phyloP scores from a whole-genome alignment of 2,329 filamentous ascomycete species.

The Colletotrichum nymphaeae region DNA sequence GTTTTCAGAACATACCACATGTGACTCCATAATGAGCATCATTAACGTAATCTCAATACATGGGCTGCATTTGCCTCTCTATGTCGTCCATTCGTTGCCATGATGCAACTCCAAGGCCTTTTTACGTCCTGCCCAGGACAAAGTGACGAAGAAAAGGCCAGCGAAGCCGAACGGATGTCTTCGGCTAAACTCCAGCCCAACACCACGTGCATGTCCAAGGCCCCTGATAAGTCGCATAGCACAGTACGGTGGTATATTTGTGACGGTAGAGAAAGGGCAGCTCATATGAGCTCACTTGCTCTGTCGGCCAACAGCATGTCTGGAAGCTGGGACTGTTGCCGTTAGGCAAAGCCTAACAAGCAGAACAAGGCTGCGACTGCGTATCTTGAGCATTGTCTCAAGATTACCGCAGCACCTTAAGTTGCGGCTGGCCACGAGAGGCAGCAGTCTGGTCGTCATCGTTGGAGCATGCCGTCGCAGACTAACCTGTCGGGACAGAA shows the following conservation, averaged over 20 bases:
- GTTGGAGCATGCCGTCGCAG: not conserved
- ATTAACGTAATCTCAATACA: not conserved
- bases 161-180: not conserved
- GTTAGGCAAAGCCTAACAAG: not conserved
- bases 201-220: not conserved
- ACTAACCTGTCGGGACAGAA: not conserved
- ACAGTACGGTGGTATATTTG: not conserved
- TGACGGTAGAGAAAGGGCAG: not conserved
- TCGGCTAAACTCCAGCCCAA: not conserved
- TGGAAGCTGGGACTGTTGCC: not conserved
- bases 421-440: not conserved
- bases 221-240: not conserved
- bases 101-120: slow-evolving; percentile 41
- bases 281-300: not conserved
- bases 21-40: slow-evolving; percentile 7
- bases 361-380: not conserved
- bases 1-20: slow-evolving; percentile 11
- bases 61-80: not conserved
- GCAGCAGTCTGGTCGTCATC: not conserved
- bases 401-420: not conserved
- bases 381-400: not conserved
- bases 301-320: not conserved
- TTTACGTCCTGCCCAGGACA: slow-evolving; percentile 50
- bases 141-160: not conserved
- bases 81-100: slow-evolving; percentile 23